Evolutionary conservation across 441 rosid species (phyloP).

Genomic region (Eutrema salsugineum): DNA sequence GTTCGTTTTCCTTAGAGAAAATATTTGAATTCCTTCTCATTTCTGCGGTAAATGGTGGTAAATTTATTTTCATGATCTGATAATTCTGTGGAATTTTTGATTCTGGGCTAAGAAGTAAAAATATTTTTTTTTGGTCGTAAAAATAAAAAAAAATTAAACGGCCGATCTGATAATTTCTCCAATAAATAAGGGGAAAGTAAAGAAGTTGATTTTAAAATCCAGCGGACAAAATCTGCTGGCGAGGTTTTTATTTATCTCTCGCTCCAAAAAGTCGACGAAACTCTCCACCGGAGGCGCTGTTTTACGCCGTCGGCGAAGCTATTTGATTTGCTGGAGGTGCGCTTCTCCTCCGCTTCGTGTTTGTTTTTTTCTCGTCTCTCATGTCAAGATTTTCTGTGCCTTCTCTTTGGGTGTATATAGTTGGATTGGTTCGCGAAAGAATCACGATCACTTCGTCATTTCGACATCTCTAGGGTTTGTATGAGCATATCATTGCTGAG

Average conservation of each 20-base stretch:
- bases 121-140: too few relatives aligned
- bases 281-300: conserved; percentile 20
- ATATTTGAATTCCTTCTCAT: not conserved
- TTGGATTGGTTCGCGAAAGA: not conserved
- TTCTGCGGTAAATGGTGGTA: not conserved
- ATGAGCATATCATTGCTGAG: not conserved
- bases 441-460: conserved; percentile 11
- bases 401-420: not conserved
- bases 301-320: conserved; percentile 19
- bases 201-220: conserved; percentile 21
- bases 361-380: not conserved
- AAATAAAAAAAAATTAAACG: not conserved
- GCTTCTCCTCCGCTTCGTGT: not conserved
- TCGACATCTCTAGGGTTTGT: conserved; percentile 18
- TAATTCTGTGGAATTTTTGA: not conserved
- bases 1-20: not conserved
- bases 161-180: conserved; percentile 5
- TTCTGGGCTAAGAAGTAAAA: not conserved
- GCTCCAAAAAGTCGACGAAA: conserved; percentile 14
- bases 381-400: not conserved
- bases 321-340: conserved; percentile 9
- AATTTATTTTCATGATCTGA: not conserved
- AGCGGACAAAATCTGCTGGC: conserved; percentile 21
- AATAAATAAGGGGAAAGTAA: conserved; percentile 6
- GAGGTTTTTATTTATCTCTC: conserved; percentile 9